These are phyloP conservation scores for Leccinum barrowsii DNA, from an alignment of 768 basidiomycete species.

Conservation along the genomic window DNA sequence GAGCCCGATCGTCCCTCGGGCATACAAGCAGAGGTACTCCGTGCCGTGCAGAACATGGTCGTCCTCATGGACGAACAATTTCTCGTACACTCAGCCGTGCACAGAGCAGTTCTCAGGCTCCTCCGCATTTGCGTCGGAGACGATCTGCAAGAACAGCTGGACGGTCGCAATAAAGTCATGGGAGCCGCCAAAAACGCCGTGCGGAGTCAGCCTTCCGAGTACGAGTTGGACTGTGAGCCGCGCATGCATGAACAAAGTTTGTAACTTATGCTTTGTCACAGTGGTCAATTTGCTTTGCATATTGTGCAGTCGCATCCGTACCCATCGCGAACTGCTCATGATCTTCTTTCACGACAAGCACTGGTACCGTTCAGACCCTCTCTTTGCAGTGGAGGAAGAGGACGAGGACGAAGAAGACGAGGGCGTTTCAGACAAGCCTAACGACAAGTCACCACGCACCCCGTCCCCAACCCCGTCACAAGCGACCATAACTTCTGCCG, in stretches of 20 bases:
- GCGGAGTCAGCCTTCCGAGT: slow-evolving; percentile 76
- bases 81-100: slow-evolving; percentile 86
- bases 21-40: slow-evolving; percentile 87
- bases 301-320: slow-evolving; percentile 87
- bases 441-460: slow-evolving; percentile 20
- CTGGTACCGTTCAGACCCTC: slow-evolving; percentile 74
- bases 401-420: slow-evolving; percentile 59
- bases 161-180: slow-evolving; percentile 71
- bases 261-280: slow-evolving; percentile 31
- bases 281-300: slow-evolving; percentile 92
- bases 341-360: slow-evolving; percentile 97
- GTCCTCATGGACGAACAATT: slow-evolving; percentile 91
- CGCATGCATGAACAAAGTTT: neutral
- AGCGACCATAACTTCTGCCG: slow-evolving; percentile 49
- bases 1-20: slow-evolving; percentile 83
- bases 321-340: slow-evolving; percentile 85
- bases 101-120: slow-evolving; percentile 81
- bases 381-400: slow-evolving; percentile 74
- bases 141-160: slow-evolving; percentile 82
- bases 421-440: slow-evolving; percentile 6
- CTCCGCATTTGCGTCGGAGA: slow-evolving; percentile 90
- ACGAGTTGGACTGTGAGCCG: slow-evolving; percentile 79
- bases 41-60: slow-evolving; percentile 86
- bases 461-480: slow-evolving; percentile 64
- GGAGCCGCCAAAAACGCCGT: slow-evolving; percentile 77